Evolutionary conservation across 192 early-diverging fungal genomes (phyloP).

Genomic region (Rhizophlyctis rosea): DNA sequence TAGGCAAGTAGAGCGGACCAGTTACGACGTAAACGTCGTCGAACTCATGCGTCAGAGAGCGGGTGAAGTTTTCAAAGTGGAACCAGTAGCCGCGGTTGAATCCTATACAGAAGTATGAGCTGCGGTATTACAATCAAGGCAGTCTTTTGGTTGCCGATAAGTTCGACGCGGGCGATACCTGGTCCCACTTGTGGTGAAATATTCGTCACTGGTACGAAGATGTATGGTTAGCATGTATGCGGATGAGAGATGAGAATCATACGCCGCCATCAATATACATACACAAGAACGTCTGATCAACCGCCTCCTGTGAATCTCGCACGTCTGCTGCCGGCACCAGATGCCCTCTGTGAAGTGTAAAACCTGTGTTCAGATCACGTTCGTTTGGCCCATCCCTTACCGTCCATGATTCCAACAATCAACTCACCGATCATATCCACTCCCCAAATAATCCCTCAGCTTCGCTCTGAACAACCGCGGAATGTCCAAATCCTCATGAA

Average conservation of each 20-base stretch:
- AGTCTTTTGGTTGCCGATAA: conserved; percentile 11
- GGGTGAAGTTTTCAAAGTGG: conserved; percentile 77
- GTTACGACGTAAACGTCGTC: conserved; percentile 83
- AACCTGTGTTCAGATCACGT: background rate
- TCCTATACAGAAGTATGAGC: conserved; percentile 43
- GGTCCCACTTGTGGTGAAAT: conserved; percentile 34
- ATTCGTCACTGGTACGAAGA: conserved; percentile 27
- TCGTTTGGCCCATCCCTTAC: background rate
- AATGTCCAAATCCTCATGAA: conserved; percentile 75
- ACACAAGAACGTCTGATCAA: conserved; percentile 83
- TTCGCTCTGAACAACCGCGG: conserved; percentile 72
- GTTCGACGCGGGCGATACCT: background rate
- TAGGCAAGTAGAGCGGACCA: conserved; percentile 83
- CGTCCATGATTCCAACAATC: background rate
- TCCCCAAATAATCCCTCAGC: conserved; percentile 74
- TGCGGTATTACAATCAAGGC: conserved; percentile 7
- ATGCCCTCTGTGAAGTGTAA: conserved; percentile 56
- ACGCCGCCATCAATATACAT: background rate
- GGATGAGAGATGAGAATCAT: background rate
- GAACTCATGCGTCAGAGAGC: conserved; percentile 66
- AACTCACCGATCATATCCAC: conserved; percentile 72
- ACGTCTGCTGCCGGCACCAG: conserved; percentile 90
- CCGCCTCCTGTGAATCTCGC: conserved; percentile 62
- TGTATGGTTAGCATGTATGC: background rate
- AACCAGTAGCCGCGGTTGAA: conserved; percentile 97